These are phyloP conservation scores for Tagetes patula DNA, from an alignment of 129 eudicot species.

Conservation along the genomic window DNA sequence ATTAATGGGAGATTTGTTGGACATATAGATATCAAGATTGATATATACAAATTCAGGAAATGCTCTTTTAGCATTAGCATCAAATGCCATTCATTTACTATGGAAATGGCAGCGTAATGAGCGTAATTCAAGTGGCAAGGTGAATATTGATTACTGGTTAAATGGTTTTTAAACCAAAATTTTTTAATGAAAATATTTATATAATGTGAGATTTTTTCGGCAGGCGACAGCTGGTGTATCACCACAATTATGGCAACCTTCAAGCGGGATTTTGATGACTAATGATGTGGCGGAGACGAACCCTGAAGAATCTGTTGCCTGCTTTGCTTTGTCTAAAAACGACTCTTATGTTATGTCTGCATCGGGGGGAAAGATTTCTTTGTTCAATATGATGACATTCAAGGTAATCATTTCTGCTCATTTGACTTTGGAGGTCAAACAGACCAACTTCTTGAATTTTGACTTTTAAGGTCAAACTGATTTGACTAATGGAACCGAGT, in stretches of 20 bases:
- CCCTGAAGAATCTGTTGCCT: conserved; percentile 82
- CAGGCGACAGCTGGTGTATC: conserved; percentile 77
- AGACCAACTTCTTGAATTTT: background rate
- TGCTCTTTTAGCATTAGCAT: conserved; percentile 79
- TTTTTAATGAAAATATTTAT: background rate
- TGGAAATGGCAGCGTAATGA: conserved; percentile 96
- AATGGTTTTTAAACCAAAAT: background rate
- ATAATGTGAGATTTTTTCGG: conserved; percentile 11
- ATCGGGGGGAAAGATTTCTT: conserved; percentile 83
- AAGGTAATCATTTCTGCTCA: conserved; percentile 49
- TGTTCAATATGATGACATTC: conserved; percentile 94
- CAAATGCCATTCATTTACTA: conserved; percentile 74
- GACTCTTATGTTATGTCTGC: conserved; percentile 93
- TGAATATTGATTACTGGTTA: conserved; percentile 20
- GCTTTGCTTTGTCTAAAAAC: conserved; percentile 91
- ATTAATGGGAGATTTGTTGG: conserved; percentile 17
- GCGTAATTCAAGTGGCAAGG: conserved; percentile 74
- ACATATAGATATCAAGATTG: conserved; percentile 70
- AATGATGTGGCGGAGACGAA: conserved; percentile 61
- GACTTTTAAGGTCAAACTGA: conserved; percentile 9
- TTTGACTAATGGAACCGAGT: background rate
- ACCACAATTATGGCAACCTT: conserved; percentile 91
- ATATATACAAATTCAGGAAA: conserved; percentile 80
- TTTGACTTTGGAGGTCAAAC: conserved; percentile 10
- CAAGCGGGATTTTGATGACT: conserved; percentile 85